Base-by-base conservation (phyloP, 106 monocot genomes). In the Platanthera guangdongensis region DNA sequence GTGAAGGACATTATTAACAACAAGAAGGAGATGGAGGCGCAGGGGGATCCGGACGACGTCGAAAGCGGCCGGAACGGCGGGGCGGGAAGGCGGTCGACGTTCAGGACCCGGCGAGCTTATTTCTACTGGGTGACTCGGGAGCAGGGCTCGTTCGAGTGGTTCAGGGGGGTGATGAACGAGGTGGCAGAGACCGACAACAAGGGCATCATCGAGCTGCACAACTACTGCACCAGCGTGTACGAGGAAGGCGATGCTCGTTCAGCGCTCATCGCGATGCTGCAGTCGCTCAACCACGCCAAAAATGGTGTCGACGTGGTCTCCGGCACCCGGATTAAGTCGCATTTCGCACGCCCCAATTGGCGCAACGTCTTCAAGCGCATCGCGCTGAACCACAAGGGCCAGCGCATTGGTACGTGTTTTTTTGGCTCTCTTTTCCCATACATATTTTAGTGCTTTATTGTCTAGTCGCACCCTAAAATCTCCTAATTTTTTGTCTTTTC, bases 41-140 rank as follows among this genome's bases (percentile, higher is more conserved):
- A 81, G 6, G 71, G 45, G 9, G 10, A 51, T 6, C 14, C 70
- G 1, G 70, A n/a, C 48, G 78, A 75, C 71, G 3, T 71, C 18
- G 83, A 82, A 55, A 4, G n/a, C 7, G 25, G 47, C 11, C 21
- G 50, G 59, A 45, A 51, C 67, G 6, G 67, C 5, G 62, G 19
- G 4, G 64, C 51, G 0, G 11, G 46, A 7, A 9, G 65, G 39
- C 12, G 46, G n/a, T 9, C 77, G 47, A 67, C 79, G 11, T 93
- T 93, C 83, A 87, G 73, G 82, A 90, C 90, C 0, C 51, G 81
- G 45, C 70, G 87, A 0, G 95, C 93, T 0, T 95, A 95, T 71
- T 95, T 95, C 87, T 95, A 92, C 80, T 95, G 95, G 95, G 84
- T 90, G 73, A 95, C 95, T 8, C 75, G 95, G 18, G 95, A 92